Evolutionary conservation across 176 grass and related monocot species (phyloP).

Genomic region (Oryza nivara): DNA sequence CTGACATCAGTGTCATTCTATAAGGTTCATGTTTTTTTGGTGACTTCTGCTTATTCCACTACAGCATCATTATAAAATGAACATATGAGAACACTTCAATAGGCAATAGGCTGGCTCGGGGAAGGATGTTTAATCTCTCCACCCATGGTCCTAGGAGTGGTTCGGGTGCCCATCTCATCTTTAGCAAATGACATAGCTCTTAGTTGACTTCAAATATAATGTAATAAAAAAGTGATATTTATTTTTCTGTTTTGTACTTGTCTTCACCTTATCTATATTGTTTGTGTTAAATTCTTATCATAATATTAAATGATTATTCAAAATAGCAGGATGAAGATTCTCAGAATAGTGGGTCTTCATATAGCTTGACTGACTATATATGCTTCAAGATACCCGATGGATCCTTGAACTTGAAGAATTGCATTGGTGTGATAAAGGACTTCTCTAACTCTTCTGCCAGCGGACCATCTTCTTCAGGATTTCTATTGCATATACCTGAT

Average conservation of each 20-base stretch:
- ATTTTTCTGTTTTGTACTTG: not conserved
- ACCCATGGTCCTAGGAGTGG: not conserved
- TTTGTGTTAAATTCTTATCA: not conserved
- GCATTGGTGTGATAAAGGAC: constrained; percentile 77
- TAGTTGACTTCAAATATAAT: not conserved
- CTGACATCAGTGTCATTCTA: constrained; percentile 77
- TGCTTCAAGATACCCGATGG: constrained; percentile 93
- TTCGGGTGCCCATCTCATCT: not conserved
- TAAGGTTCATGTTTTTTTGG: constrained; percentile 60
- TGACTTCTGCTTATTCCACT: constrained; percentile 2
- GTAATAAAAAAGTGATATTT: not conserved
- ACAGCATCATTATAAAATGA: constrained; percentile 11
- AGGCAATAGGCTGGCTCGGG: not conserved
- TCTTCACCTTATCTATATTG: constrained; percentile 25
- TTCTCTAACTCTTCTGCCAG: constrained; percentile 49
- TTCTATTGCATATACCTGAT: constrained; percentile 77
- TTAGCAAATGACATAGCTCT: not conserved
- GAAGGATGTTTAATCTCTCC: not conserved
- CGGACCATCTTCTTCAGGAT: constrained; percentile 49
- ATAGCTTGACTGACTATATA: constrained; percentile 60
- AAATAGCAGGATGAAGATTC: constrained; percentile 69
- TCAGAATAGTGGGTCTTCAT: constrained; percentile 30
- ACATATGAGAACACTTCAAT: not conserved
- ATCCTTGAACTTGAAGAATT: constrained; percentile 74
- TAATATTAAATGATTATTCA: constrained; percentile 20